Evolutionary conservation across 2,329 filamentous ascomycete species (phyloP), one percentile per base, ranked within the genome.

Genomic region (Onygenales sp.): DNA sequence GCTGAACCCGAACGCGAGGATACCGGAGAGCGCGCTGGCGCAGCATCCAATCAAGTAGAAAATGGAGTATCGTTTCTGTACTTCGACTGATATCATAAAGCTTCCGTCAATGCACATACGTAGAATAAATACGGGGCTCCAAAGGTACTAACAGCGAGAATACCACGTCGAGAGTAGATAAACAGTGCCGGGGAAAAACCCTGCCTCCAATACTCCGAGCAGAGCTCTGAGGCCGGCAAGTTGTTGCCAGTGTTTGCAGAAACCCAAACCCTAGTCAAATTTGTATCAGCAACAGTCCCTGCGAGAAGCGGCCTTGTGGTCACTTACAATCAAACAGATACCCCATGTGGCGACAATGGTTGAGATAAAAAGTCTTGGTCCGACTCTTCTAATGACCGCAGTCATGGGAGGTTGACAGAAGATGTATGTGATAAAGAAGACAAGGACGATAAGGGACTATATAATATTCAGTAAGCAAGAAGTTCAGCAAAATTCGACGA

Each of bases 81-180:
- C 59, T 44, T 71, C 68, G 7, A 27, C 21, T 27, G 3, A 27
- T 27, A 27, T 4, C 21, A 59, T 61, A 56, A 42, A 37, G 11
- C 11, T 48, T 32, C 21, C 10, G 43, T 27, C 13, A 14, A 21
- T 21, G 39, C 39, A 42, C 51, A 40, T 13, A 31, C 52, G 57
- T 36, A 62, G 56, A 57, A 59, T 54, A 27, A 27, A 27, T 27
- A 27, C 21, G 47, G 43, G 31, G 6, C 27, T 9, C 7, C 6
- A 11, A 51, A 39, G 13, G 42, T 31, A 45, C 57, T 48, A 39
- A 58, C 51, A 57, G 52, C 68, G 59, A 0, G 82, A 84, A 62
- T 86, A 87, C 84, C 84, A 89, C 37, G 83, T 86, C 55, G 80
- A 84, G n/a, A 89, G 76, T 5, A 88, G 71, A 62, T 87, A 88